Conservation (phyloP, 2,329 filamentous ascomycete genomes). For the Pyricularia sp. region DNA sequence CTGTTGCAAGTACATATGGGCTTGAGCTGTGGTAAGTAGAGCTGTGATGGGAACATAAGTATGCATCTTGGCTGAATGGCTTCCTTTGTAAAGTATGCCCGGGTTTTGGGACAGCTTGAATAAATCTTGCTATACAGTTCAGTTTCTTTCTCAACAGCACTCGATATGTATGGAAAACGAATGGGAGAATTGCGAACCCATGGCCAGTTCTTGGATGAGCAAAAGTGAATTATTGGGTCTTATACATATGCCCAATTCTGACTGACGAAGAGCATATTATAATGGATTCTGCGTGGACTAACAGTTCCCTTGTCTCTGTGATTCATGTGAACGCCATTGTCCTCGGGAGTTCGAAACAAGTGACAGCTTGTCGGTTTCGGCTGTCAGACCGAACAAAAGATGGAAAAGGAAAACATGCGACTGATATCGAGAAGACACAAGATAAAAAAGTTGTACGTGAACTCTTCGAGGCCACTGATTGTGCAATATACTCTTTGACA, state of each 20-base stretch:
- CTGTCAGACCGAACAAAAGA: background rate
- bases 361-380: background rate
- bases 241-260: background rate
- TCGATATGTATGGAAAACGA: background rate
- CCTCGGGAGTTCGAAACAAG: background rate
- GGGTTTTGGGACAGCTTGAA: background rate
- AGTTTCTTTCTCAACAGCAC: background rate
- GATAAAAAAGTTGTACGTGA: background rate
- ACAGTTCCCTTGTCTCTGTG: background rate
- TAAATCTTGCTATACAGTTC: background rate
- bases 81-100: background rate
- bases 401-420: background rate
- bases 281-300: background rate
- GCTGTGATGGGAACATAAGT: background rate
- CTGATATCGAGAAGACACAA: background rate
- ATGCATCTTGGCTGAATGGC: background rate
- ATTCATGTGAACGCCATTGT: background rate
- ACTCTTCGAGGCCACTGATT: background rate
- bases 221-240: background rate
- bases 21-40: slow-evolving; percentile 25
- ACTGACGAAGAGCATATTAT: background rate
- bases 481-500: background rate
- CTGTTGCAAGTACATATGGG: slow-evolving; percentile 41
- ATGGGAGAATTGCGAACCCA: background rate
- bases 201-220: background rate